phyloP scores from a whole-genome alignment of 305 asterid genomes.

The Rubia occidens region DNA sequence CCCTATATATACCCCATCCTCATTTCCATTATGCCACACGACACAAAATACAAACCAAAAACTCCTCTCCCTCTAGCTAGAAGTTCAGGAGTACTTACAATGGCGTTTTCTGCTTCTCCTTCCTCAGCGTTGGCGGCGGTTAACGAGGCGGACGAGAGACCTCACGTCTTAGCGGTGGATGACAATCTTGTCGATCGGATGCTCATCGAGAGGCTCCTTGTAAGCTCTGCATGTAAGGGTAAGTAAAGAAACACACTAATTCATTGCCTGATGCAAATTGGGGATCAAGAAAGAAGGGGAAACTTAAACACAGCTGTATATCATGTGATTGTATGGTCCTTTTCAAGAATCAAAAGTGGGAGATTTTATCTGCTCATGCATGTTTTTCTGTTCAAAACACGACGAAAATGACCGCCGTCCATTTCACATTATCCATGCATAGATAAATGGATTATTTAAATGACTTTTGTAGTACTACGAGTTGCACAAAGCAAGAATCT shows the following conservation, averaged over 20 bases:
- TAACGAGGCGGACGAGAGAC: slow-evolving; percentile 19
- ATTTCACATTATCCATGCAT: background rate
- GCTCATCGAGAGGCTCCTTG: slow-evolving; percentile 25
- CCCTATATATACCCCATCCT: background rate
- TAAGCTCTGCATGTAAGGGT: slow-evolving; percentile 28
- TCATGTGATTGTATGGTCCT: background rate
- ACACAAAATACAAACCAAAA: background rate
- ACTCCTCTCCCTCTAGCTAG: background rate
- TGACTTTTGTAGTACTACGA: background rate
- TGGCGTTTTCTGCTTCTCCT: slow-evolving; percentile 15
- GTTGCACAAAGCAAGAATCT: background rate
- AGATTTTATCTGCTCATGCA: background rate
- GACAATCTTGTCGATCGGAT: slow-evolving; percentile 23
- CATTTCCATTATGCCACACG: background rate
- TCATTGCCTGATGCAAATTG: background rate
- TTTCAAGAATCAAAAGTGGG: background rate
- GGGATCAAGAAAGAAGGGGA: background rate
- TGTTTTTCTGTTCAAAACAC: background rate
- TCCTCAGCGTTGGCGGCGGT: slow-evolving; percentile 1
- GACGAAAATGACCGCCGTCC: background rate
- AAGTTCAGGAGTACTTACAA: background rate
- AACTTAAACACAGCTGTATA: too few relatives aligned
- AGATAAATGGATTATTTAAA: background rate
- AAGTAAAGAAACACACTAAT: background rate
- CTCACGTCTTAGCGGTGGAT: slow-evolving; percentile 32